Percentiles rank a stretch among this genome's conserved stretches.
These are phyloP conservation scores for Candida lessepsii DNA, from an alignment of 805 yeast genomes.

Conservation along the genomic window DNA sequence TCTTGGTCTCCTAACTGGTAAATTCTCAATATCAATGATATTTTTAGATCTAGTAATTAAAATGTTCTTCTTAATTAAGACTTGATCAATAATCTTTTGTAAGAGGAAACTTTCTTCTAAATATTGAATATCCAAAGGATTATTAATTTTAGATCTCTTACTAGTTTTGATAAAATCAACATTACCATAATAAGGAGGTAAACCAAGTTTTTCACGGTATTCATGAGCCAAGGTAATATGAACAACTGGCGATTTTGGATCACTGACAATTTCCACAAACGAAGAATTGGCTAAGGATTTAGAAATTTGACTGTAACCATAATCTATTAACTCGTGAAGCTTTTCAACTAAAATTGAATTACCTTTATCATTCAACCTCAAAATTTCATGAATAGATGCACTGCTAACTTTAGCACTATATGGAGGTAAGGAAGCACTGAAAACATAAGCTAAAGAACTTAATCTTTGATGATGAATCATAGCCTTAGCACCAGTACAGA, in stretches of 20 bases:
- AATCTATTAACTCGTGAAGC: slow-evolving; percentile 41
- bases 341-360: slow-evolving; percentile 29
- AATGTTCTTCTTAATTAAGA: slow-evolving; percentile 50
- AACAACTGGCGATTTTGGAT: slow-evolving; percentile 61
- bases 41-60: slow-evolving; percentile 63
- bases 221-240: slow-evolving; percentile 59
- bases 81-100: slow-evolving; percentile 62
- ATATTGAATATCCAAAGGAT: slow-evolving; percentile 41
- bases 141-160: slow-evolving; percentile 41
- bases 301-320: slow-evolving; percentile 41
- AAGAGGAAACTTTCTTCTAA: slow-evolving; percentile 60
- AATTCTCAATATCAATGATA: slow-evolving; percentile 68
- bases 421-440: slow-evolving; percentile 93
- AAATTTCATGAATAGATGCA: slow-evolving; percentile 51
- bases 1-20: slow-evolving; percentile 50
- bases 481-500: slow-evolving; percentile 79
- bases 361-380: slow-evolving; percentile 31
- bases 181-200: slow-evolving; percentile 54
- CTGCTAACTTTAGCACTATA: slow-evolving; percentile 69
- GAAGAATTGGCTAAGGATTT: slow-evolving; percentile 33
- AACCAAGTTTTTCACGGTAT: slow-evolving; percentile 41
- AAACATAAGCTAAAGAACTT: slow-evolving; percentile 85
- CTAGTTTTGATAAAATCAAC: slow-evolving; percentile 43
- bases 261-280: slow-evolving; percentile 55
- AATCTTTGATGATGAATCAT: slow-evolving; percentile 93